A percentile compares a stretch with the other conserved stretches of the same genome.
Evolutionary conservation across 306 rosid species (phyloP).

Genomic region (Lotus japonicus): DNA sequence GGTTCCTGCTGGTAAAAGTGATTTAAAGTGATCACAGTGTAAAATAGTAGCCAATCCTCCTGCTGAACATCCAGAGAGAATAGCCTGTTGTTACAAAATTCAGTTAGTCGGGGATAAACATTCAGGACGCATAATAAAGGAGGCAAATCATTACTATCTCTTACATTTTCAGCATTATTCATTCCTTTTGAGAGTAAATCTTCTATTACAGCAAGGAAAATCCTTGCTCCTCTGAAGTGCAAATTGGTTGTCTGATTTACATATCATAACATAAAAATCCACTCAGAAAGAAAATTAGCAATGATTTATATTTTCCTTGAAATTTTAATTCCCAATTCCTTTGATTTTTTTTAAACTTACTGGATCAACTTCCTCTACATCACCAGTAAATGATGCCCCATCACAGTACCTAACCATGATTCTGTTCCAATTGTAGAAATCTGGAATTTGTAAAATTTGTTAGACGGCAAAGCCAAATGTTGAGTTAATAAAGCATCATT

Average conservation of each 20-base stretch:
- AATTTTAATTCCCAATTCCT: neutral
- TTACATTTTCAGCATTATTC: constrained; percentile 61
- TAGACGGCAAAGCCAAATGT: neutral
- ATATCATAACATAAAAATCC: neutral
- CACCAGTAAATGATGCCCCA: constrained; percentile 85
- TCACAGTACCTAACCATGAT: constrained; percentile 79
- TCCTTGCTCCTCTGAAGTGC: constrained; percentile 79
- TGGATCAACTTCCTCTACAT: constrained; percentile 55
- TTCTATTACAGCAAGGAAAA: constrained; percentile 47
- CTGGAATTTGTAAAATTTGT: constrained; percentile 29
- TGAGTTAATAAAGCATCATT: too few species aligned
- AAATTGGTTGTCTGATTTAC: constrained; percentile 55
- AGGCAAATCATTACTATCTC: neutral
- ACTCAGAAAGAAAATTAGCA: neutral
- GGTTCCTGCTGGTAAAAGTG: constrained; percentile 40
- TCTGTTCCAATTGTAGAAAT: constrained; percentile 79
- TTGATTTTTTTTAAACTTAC: constrained; percentile 37
- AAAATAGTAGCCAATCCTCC: constrained; percentile 82
- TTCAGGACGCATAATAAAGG: neutral
- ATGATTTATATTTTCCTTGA: neutral
- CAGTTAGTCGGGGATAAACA: neutral
- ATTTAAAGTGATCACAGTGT: constrained; percentile 63
- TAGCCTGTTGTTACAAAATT: constrained; percentile 44
- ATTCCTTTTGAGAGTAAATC: constrained; percentile 70
- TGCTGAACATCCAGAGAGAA: constrained; percentile 86